Conservation (phyloP, 768 basidiomycete genomes). For the Mycena metata region DNA sequence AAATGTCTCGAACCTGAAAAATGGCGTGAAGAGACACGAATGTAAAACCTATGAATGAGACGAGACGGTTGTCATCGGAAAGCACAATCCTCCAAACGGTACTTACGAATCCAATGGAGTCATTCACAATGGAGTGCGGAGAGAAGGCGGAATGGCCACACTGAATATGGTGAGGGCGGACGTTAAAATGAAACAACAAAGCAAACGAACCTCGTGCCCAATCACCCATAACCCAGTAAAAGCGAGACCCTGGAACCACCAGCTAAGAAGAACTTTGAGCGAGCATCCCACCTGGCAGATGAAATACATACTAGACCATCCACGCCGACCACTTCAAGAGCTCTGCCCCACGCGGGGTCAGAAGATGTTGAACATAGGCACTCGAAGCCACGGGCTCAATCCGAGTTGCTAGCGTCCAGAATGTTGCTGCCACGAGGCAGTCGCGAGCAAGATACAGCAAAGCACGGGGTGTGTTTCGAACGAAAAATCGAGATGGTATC, state of each 20-base stretch:
- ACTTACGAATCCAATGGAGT: constrained; percentile 6
- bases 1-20: neutral
- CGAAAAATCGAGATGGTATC: constrained; percentile 7
- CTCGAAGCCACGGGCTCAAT: neutral
- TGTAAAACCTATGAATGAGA: neutral
- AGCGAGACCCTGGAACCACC: constrained; percentile 42
- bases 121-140: neutral
- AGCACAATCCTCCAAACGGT: constrained; percentile 8
- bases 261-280: constrained; percentile 20
- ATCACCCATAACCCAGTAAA: constrained; percentile 43
- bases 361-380: neutral
- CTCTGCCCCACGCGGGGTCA: constrained; percentile 13
- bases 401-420: constrained; percentile 10
- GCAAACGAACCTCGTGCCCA: constrained; percentile 38
- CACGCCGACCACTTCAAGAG: constrained; percentile 12
- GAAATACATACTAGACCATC: constrained; percentile 14
- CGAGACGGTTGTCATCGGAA: too few species aligned
- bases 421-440: neutral
- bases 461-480: constrained; percentile 6
- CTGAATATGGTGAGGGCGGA: neutral
- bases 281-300: neutral
- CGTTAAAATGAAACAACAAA: neutral
- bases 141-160: neutral
- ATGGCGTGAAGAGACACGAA: neutral
- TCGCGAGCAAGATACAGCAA: constrained; percentile 18